Conservation (phyloP, 129 eudicot species). For the Chrysanthemum seticuspe region DNA sequence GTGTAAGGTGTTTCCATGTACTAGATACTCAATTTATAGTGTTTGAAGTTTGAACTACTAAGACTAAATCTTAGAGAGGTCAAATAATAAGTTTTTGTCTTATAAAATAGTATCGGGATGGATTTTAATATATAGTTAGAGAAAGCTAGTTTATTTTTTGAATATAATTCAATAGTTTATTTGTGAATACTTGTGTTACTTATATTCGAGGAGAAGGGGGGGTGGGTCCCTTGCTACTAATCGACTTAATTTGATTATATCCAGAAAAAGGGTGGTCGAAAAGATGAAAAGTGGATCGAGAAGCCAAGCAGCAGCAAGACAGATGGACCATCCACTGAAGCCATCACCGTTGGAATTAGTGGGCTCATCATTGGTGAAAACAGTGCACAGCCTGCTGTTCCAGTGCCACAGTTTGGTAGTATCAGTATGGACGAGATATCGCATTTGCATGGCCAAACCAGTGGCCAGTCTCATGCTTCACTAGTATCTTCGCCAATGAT, state of each 20-base stretch:
- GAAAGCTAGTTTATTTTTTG: too few relatives aligned
- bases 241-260: constrained; percentile 13
- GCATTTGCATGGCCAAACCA: constrained; percentile 9
- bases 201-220: too few relatives aligned
- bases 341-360: constrained; percentile 34
- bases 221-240: neutral
- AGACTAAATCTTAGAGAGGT: too few relatives aligned
- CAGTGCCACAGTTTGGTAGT: constrained; percentile 30
- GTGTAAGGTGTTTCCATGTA: too few relatives aligned
- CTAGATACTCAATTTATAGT: too few relatives aligned
- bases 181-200: neutral
- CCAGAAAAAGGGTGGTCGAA: constrained; percentile 44
- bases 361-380: constrained; percentile 41
- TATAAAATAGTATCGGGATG: too few relatives aligned
- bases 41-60: too few relatives aligned
- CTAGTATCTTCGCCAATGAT: constrained; percentile 8
- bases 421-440: constrained; percentile 12
- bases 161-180: neutral
- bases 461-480: constrained; percentile 29
- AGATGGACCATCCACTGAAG: constrained; percentile 38
- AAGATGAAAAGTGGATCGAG: constrained; percentile 57
- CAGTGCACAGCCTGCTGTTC: constrained; percentile 38
- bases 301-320: constrained; percentile 31
- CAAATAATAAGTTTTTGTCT: too few relatives aligned
- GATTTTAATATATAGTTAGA: too few relatives aligned